phyloP scores from a whole-genome alignment of 2,329 filamentous ascomycete species.

The Parasarocladium wereldwijsianum region DNA sequence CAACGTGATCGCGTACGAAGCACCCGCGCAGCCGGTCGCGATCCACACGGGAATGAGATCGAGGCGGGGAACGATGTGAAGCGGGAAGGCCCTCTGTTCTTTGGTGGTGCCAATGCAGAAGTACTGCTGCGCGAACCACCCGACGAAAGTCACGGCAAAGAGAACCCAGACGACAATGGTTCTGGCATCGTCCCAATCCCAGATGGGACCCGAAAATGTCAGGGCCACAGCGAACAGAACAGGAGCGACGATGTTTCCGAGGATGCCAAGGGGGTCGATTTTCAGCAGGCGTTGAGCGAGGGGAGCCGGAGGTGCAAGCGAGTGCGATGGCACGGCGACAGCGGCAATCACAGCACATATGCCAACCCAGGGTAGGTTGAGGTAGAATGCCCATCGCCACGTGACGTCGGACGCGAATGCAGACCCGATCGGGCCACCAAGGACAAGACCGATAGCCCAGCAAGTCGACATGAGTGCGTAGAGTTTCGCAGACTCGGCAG shows the following conservation, averaged over 20 bases:
- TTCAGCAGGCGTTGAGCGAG: constrained; percentile 9
- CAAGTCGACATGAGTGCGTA: constrained; percentile 14
- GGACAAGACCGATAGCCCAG: constrained; percentile 11
- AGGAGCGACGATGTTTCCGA: constrained; percentile 16
- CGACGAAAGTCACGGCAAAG: constrained; percentile 25
- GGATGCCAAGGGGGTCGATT: constrained; percentile 16
- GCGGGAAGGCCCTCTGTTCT: constrained; percentile 27
- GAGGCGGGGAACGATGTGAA: constrained; percentile 21
- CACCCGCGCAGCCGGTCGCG: constrained; percentile 19
- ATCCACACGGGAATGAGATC: constrained; percentile 27
- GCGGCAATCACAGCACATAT: constrained; percentile 24
- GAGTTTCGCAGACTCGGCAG: constrained; percentile 10
- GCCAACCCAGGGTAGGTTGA: constrained; percentile 30
- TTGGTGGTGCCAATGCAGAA: constrained; percentile 27
- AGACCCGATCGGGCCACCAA: constrained; percentile 13
- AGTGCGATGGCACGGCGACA: constrained; percentile 25
- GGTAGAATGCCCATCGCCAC: constrained; percentile 35
- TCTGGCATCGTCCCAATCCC: constrained; percentile 27
- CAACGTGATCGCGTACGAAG: constrained; percentile 22
- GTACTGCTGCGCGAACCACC: constrained; percentile 31
- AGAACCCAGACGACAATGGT: constrained; percentile 32
- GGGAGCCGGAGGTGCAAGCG: constrained; percentile 9
- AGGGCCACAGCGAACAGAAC: constrained; percentile 29
- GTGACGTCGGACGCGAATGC: constrained; percentile 21
- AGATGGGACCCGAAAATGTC: constrained; percentile 34